Percentiles rank a stretch among this genome's conserved stretches.
Evolutionary conservation across 2,329 filamentous ascomycete genomes (phyloP).

Genomic region (Chaetomiaceae sp.): DNA sequence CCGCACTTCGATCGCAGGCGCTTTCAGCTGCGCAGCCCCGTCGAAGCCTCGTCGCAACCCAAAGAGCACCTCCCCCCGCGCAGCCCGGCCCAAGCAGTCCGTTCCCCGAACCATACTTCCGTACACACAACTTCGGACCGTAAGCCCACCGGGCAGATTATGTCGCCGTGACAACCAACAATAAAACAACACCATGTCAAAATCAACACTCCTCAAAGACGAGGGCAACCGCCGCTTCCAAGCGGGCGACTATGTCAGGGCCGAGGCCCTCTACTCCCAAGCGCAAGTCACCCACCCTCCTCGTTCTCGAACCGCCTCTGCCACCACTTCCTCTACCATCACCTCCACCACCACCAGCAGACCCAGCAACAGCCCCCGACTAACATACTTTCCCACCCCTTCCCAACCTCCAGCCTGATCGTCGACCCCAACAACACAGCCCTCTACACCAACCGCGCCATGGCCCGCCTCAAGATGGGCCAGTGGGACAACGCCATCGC

Average conservation of each 20-base stretch:
- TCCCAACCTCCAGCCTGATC: constrained; percentile 54
- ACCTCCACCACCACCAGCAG: no score
- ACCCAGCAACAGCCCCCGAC: no score
- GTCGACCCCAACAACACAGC: constrained; percentile 71
- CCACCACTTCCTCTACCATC: no score
- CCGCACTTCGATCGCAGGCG: no score
- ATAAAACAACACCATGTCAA: constrained; percentile 7
- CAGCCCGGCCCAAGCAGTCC: no score
- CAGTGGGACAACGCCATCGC: constrained; percentile 69
- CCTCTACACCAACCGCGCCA: constrained; percentile 85
- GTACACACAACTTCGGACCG: no score
- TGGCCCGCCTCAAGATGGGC: constrained; percentile 70
- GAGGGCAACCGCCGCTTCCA: constrained; percentile 63
- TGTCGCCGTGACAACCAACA: no score
- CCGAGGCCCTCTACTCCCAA: constrained; percentile 67
- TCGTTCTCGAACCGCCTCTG: not conserved
- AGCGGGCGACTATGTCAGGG: constrained; percentile 57
- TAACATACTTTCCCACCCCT: not conserved
- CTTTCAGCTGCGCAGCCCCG: no score
- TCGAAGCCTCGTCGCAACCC: no score
- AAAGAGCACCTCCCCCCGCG: no score
- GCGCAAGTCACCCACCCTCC: constrained; percentile 46
- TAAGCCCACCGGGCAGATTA: not conserved
- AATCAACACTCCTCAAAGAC: constrained; percentile 40
- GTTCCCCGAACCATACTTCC: no score